phyloP scores from a whole-genome alignment of 2,329 filamentous ascomycete genomes.

The Penicillium sp. region DNA sequence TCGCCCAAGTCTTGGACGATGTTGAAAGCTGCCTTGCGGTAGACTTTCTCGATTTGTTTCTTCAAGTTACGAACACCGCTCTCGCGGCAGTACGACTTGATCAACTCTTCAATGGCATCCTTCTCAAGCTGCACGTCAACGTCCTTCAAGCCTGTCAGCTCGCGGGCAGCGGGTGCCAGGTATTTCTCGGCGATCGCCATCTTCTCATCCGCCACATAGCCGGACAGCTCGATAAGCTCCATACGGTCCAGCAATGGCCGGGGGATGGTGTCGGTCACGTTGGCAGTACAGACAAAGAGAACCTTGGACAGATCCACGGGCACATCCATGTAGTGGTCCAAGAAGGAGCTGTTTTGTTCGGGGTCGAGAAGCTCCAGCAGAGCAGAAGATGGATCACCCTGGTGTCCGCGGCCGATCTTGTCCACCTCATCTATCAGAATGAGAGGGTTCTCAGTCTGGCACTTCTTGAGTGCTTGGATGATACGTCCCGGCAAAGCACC shows the following conservation, averaged over 20 bases:
- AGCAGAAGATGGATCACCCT: conserved; percentile 93
- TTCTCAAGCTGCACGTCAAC: conserved; percentile 86
- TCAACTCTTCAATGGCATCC: conserved; percentile 90
- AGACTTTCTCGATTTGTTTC: conserved; percentile 99
- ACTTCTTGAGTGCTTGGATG: conserved; percentile 98
- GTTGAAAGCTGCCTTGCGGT: conserved; percentile 93
- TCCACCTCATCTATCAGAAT: conserved; percentile 97
- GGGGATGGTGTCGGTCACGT: conserved; percentile 98
- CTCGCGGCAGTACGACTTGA: conserved; percentile 98
- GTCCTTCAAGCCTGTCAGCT: conserved; percentile 84
- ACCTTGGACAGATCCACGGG: conserved; percentile 97
- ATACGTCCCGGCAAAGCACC: conserved; percentile 93
- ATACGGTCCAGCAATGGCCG: conserved; percentile 91
- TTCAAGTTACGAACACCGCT: conserved; percentile 96
- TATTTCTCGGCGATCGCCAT: conserved; percentile 97
- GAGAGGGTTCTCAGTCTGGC: conserved; percentile 95
- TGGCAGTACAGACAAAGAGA: conserved; percentile 96
- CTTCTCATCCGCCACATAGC: conserved; percentile 97
- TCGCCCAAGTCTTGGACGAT: conserved; percentile 95
- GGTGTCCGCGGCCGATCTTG: conserved; percentile 95
- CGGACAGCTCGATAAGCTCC: conserved; percentile 95
- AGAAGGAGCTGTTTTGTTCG: conserved; percentile 94
- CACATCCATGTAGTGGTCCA: conserved; percentile 98
- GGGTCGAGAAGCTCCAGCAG: conserved; percentile 91
- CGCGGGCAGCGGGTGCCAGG: conserved; percentile 89